A percentile compares a stretch with the other conserved stretches of the same genome.
These are phyloP conservation scores for Ceratocystis albifundus DNA, from an alignment of 2,329 filamentous ascomycete species.

Conservation along the genomic window DNA sequence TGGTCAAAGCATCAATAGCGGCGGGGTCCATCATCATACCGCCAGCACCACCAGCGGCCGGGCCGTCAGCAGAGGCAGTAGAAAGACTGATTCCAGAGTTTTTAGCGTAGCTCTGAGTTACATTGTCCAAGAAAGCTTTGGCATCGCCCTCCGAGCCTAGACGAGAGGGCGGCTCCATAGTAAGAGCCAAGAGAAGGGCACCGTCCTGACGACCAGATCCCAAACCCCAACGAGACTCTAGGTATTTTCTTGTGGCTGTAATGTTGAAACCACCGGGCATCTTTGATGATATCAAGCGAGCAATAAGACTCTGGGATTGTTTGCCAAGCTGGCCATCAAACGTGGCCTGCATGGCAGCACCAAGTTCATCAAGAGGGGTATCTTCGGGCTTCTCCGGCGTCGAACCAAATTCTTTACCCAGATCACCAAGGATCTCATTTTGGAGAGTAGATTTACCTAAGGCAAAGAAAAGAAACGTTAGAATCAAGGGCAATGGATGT, in stretches of 20 bases:
- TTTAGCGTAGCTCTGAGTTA: constrained; percentile 78
- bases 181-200: constrained; percentile 75
- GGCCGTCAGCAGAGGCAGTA: constrained; percentile 61
- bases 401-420: constrained; percentile 96
- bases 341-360: constrained; percentile 92
- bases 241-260: constrained; percentile 84
- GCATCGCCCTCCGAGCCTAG: constrained; percentile 82
- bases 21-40: constrained; percentile 99
- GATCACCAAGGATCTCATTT: constrained; percentile 94
- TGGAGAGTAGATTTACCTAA: constrained; percentile 94
- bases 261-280: constrained; percentile 99
- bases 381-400: constrained; percentile 98
- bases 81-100: constrained; percentile 75
- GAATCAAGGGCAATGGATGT: background rate
- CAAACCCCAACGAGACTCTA: constrained; percentile 88
- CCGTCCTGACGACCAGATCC: constrained; percentile 81
- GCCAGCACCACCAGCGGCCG: constrained; percentile 54
- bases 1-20: constrained; percentile 90
- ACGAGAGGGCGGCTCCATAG: constrained; percentile 81
- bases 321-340: constrained; percentile 98
- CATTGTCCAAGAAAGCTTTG: constrained; percentile 81
- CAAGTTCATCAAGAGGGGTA: constrained; percentile 86
- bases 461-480: constrained; percentile 7
- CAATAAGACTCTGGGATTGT: constrained; percentile 85
- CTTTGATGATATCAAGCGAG: constrained; percentile 91